Evolutionary conservation across 768 basidiomycete species (phyloP).

Genomic region (Tylopilus felleus): DNA sequence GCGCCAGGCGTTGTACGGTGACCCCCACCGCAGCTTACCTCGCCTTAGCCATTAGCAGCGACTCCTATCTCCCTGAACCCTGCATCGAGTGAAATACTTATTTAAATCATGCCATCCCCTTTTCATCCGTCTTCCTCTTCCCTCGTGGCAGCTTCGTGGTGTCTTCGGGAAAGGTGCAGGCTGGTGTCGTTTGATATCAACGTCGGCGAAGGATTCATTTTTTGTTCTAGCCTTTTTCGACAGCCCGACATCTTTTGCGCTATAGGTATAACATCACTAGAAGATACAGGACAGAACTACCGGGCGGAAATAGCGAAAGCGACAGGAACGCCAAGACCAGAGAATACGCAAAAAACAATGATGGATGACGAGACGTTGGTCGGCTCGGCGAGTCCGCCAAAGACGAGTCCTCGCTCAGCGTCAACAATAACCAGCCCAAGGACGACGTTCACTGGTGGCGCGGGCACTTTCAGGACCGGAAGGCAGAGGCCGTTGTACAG

Average conservation of each 20-base stretch:
- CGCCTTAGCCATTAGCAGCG: constrained; percentile 5
- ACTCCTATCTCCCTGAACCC: constrained; percentile 8
- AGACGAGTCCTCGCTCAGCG: constrained; percentile 19
- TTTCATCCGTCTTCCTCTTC: neutral
- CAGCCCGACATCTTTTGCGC: neutral
- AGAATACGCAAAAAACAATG: neutral
- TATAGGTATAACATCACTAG: neutral
- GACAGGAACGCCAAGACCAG: neutral
- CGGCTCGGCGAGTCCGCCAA: constrained; percentile 19
- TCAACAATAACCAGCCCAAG: constrained; percentile 15
- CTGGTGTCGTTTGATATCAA: constrained; percentile 8
- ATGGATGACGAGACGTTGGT: constrained; percentile 28
- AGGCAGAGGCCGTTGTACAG: constrained; percentile 39
- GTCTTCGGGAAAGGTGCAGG: neutral
- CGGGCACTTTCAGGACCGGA: constrained; percentile 6
- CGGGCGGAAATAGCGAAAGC: neutral
- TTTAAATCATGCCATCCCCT: constrained; percentile 5
- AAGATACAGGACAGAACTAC: neutral
- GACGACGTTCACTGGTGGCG: constrained; percentile 2
- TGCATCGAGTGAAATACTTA: constrained; percentile 9
- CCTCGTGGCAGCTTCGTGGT: constrained; percentile 15
- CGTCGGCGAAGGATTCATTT: neutral
- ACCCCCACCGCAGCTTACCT: constrained; percentile 19
- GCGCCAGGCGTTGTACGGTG: neutral
- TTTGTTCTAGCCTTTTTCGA: neutral